Conservation (phyloP, 2,329 filamentous ascomycete genomes). For the Colletotrichum kahawae region DNA sequence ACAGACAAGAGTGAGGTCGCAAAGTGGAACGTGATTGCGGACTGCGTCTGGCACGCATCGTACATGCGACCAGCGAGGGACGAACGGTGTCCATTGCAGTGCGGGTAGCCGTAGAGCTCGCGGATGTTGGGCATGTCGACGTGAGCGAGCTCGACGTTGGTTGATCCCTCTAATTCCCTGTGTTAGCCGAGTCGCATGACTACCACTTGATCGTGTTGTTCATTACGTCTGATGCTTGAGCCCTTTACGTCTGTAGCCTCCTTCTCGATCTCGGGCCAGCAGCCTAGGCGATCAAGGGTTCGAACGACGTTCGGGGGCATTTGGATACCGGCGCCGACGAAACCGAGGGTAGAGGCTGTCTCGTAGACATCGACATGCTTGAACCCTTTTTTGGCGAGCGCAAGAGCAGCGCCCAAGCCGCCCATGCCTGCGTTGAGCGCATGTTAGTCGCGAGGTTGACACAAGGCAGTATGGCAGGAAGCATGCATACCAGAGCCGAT, state of each 20-base stretch:
- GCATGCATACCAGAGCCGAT: conserved; percentile 51
- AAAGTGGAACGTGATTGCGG: conserved; percentile 73
- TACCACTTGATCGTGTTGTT: neutral
- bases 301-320: conserved; percentile 82
- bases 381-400: conserved; percentile 79
- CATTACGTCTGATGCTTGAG: conserved; percentile 71
- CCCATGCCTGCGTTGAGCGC: conserved; percentile 68
- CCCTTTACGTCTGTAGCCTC: conserved; percentile 75
- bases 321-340: conserved; percentile 86
- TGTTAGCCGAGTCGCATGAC: neutral
- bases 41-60: conserved; percentile 69
- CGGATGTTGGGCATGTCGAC: conserved; percentile 73
- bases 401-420: conserved; percentile 73
- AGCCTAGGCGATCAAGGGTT: conserved; percentile 74
- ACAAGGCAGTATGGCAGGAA: neutral
- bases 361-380: conserved; percentile 77
- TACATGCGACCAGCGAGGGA: conserved; percentile 74
- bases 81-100: conserved; percentile 80
- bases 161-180: conserved; percentile 61
- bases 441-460: neutral
- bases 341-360: conserved; percentile 73
- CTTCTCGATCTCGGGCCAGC: conserved; percentile 72
- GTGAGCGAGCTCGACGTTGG: conserved; percentile 71
- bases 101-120: conserved; percentile 73
- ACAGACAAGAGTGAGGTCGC: conserved; percentile 60